Evolutionary conservation across 331 rosid genomes (phyloP).

Genomic region (Spiraea crenata): DNA sequence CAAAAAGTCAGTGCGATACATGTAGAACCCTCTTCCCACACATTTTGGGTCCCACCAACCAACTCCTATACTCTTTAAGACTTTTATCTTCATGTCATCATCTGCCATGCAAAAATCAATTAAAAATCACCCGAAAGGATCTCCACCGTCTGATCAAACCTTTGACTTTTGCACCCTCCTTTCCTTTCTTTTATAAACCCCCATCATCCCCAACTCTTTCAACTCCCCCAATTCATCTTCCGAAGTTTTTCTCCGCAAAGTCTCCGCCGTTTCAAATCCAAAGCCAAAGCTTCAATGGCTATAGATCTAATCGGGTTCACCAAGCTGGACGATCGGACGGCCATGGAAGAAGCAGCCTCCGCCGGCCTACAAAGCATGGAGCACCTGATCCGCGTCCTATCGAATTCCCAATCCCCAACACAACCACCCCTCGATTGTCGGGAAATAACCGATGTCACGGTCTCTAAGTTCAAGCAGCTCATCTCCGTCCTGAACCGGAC

Average conservation of each 20-base stretch:
- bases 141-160: slow-evolving; percentile 41
- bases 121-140: slow-evolving; percentile 38
- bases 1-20: slow-evolving; percentile 9
- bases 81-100: slow-evolving; percentile 11
- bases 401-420: slow-evolving; percentile 21
- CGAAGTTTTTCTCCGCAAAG: background rate
- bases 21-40: background rate
- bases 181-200: slow-evolving; percentile 12
- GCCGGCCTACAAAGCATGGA: slow-evolving; percentile 78
- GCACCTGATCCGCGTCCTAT: slow-evolving; percentile 50
- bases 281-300: slow-evolving; percentile 35
- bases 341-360: slow-evolving; percentile 68
- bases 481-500: slow-evolving; percentile 71
- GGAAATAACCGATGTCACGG: slow-evolving; percentile 67
- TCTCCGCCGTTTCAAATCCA: background rate
- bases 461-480: slow-evolving; percentile 66
- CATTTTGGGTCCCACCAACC: background rate
- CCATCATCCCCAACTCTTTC: background rate
- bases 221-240: background rate
- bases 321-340: slow-evolving; percentile 41
- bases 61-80: background rate
- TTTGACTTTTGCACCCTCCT: slow-evolving; percentile 54
- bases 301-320: slow-evolving; percentile 37
- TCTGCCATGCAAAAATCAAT: slow-evolving; percentile 1
- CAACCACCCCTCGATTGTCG: slow-evolving; percentile 41